These are phyloP conservation scores for Aspergillus brunneoviolaceus DNA, from an alignment of 2,329 filamentous ascomycete genomes.

Conservation along the genomic window DNA sequence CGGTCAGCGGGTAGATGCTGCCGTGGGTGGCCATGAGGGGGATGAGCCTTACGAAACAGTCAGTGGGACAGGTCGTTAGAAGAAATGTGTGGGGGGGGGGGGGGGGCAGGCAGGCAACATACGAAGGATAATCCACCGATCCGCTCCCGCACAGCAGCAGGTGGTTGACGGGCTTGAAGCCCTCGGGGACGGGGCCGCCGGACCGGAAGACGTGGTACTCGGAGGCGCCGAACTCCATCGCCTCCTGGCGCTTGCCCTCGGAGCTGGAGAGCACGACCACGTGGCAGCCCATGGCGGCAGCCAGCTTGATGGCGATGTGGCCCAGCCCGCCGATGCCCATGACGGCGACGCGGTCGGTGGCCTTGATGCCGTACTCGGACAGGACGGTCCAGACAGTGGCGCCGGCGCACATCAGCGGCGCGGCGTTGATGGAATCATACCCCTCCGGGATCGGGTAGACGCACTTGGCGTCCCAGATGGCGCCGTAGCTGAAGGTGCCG, in stretches of 20 bases:
- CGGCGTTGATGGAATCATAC: constrained; percentile 5
- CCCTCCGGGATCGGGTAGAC: constrained; percentile 6
- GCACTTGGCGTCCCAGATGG: constrained; percentile 29
- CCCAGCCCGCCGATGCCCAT: constrained; percentile 15
- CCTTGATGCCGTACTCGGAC: constrained; percentile 10
- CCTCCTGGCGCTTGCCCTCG: constrained; percentile 22
- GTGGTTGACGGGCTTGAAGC: constrained; percentile 18
- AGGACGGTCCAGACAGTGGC: constrained; percentile 11
- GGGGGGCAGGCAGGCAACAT: background rate
- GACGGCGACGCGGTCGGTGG: constrained; percentile 13
- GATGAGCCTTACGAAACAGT: constrained; percentile 11
- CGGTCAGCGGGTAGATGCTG: constrained; percentile 31
- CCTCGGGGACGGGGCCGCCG: constrained; percentile 2
- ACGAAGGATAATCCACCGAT: constrained; percentile 17
- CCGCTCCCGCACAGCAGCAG: constrained; percentile 17
- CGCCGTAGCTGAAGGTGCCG: constrained; percentile 30
- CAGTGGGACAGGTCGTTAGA: background rate
- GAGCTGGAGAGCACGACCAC: constrained; percentile 27
- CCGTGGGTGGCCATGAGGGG: constrained; percentile 29
- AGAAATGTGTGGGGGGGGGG: too few species aligned
- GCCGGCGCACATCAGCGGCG: constrained; percentile 17
- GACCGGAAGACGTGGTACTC: constrained; percentile 53
- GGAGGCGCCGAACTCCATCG: constrained; percentile 55
- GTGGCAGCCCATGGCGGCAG: constrained; percentile 65
- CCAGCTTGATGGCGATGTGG: constrained; percentile 51